Conservation (phyloP, 2,329 filamentous ascomycete species). For the Emericellopsis cladophorae region DNA sequence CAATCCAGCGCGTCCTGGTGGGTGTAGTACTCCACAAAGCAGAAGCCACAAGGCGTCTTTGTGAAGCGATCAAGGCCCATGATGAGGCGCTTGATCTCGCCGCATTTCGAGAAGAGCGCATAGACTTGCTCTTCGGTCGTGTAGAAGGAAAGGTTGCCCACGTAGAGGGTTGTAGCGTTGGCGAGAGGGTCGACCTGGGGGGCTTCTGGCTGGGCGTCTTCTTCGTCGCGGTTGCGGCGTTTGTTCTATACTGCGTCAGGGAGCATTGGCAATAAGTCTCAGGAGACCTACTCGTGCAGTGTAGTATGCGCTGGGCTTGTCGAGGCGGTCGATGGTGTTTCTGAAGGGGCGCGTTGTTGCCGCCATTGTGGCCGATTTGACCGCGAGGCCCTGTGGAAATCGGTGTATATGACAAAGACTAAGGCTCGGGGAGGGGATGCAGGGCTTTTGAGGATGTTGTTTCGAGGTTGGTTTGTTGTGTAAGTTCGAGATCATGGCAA, state of each 20-base stretch:
- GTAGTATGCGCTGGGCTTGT: slow-evolving; percentile 92
- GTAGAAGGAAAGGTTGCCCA: slow-evolving; percentile 96
- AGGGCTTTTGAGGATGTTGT: no score
- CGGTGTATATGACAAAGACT: no score
- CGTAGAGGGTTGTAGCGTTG: slow-evolving; percentile 88
- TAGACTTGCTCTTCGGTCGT: slow-evolving; percentile 99
- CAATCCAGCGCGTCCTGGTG: slow-evolving; percentile 95
- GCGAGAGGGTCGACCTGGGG: slow-evolving; percentile 55
- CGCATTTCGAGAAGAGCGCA: slow-evolving; percentile 90
- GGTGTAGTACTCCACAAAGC: slow-evolving; percentile 98
- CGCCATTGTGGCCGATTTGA: neutral
- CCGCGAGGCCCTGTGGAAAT: no score
- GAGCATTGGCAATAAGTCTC: neutral
- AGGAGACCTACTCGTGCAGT: slow-evolving; percentile 53
- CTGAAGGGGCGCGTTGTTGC: neutral
- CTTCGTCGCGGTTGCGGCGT: slow-evolving; percentile 49
- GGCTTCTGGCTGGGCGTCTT: slow-evolving; percentile 28
- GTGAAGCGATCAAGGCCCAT: slow-evolving; percentile 96
- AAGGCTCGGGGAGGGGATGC: no score
- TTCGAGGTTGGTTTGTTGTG: no score
- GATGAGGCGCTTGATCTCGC: slow-evolving; percentile 93
- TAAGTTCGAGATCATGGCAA: no score
- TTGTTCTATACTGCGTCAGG: slow-evolving; percentile 44
- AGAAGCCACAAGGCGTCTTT: slow-evolving; percentile 98
- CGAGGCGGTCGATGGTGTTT: slow-evolving; percentile 79